Evolutionary conservation across 75 land plant genomes (phyloP), one percentile per base, ranked within the genome.

Genomic region (Cupressus sempervirens): DNA sequence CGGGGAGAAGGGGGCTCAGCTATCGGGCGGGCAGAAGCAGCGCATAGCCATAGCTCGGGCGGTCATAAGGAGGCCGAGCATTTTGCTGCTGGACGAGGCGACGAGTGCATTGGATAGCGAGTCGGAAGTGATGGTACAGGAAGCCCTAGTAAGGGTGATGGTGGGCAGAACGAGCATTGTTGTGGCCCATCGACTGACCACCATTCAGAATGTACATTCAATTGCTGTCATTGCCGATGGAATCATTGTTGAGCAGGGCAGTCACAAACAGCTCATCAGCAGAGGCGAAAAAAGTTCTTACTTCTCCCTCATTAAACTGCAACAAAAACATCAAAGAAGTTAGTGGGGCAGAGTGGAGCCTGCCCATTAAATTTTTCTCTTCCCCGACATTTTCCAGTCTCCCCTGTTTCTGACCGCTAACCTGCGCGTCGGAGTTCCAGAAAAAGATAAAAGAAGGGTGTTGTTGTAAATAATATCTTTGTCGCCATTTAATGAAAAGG

Each of bases 11-110:
- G 93, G 93, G 83, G 87, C 84, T 3, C 91, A 91, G 67, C 88
- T 91, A 23, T 91, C 92, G n/a, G 92, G 92, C 35, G 92, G 92
- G 7, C 92, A 91, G 85, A 91, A 91, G 86, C 92, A 91, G 36
- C 84, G 92, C 70, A 88, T 91, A 3, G 92, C 92, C 3, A 84
- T 91, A 16, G 93, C 93, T 13, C 82, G 93, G 52, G 93, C 93
- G 10, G 86, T 91, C 30, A 75, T 91, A 53, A 91, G 86, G 84
- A 83, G 85, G 12, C 91, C 91, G 0, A 48, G 70, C 20, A 88
- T 91, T 34, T 83, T 91, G 76, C 88, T 91, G 53, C 36, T 91
- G 62, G 93, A 91, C 73, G 93, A 91, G 87, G 93, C 93, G 30
- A 91, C 92, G 0, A 91, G 92, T 56, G 92, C 92, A 16, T 86